Base-by-base conservation (phyloP, 768 basidiomycete genomes). In the Clathrus columnatus region DNA sequence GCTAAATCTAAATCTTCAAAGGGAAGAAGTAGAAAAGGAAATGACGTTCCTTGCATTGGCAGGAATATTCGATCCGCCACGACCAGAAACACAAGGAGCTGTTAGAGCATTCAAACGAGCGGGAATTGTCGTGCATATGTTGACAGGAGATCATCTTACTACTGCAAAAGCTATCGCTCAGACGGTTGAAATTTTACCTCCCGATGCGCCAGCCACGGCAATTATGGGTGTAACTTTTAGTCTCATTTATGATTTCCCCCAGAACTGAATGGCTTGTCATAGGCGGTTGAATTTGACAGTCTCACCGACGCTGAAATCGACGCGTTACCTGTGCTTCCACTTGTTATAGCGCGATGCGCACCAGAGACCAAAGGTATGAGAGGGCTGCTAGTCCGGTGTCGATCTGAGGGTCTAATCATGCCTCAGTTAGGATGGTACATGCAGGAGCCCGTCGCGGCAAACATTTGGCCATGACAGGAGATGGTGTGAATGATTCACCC, bases 291-390 rank as follows among this genome's bases (percentile, higher is more conserved):
- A 59, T 82, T 82, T 59, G 79, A 82, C 63, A 73, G 69, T 36
- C 67, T 83, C 6, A 71, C 73, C 0, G 78, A 82, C 48, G 71
- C 73, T 36, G 72, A 82, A 63, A 73, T 83, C 52, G 80, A 81
- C 56, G 64, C 64, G 0, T 62, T 75, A 7, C 68, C 68, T 1
- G 61, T 69, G 56, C 70, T 82, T 3, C 81, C 81, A 0, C 70
- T 81, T 14, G 80, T 82, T 50, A 75, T 83, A 57, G 80, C 80
- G 50, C 75, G 80, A 26, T 82, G 80, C 62, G 78, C 77, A 0
- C 80, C 78, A 0, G 72, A 76, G 59, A 78, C 75, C 26, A 78
- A 78, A 68, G 75, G 76, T 5, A 70, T 72, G 20, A 81, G 78
- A 79, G 79, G 82, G 45, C 75, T 81, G 54, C 80, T 80, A 14